Conservation (phyloP, 2,329 filamentous ascomycete genomes). For the Lachnellula subtilissima region DNA sequence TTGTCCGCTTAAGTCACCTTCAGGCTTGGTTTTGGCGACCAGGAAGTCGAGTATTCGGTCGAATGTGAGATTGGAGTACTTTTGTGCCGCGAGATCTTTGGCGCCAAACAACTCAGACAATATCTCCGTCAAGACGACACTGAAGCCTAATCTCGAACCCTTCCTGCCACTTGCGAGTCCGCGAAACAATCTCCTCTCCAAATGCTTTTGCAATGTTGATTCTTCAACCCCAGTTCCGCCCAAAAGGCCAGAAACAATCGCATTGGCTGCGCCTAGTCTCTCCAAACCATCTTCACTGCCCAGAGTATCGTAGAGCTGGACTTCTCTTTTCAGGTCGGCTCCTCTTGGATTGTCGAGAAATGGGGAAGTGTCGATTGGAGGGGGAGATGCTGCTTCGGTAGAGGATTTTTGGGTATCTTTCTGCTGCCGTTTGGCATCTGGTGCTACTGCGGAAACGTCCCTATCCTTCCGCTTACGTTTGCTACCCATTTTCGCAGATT, state of each 20-base stretch:
- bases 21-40: slow-evolving; percentile 50
- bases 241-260: slow-evolving; percentile 52
- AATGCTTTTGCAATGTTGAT: slow-evolving; percentile 50
- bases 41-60: slow-evolving; percentile 50
- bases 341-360: slow-evolving; percentile 50
- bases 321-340: slow-evolving; percentile 54
- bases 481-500: slow-evolving; percentile 33
- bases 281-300: slow-evolving; percentile 54
- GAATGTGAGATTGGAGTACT: slow-evolving; percentile 54
- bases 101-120: slow-evolving; percentile 64
- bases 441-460: slow-evolving; percentile 16
- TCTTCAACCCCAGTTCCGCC: slow-evolving; percentile 47
- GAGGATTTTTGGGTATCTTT: slow-evolving; percentile 13
- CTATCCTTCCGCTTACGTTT: slow-evolving; percentile 40
- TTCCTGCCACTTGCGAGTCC: slow-evolving; percentile 88
- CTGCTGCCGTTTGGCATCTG: slow-evolving; percentile 26
- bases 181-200: slow-evolving; percentile 69
- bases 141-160: slow-evolving; percentile 83
- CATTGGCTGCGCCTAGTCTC: slow-evolving; percentile 54
- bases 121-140: slow-evolving; percentile 79
- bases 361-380: slow-evolving; percentile 28
- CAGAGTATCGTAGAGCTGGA: slow-evolving; percentile 55
- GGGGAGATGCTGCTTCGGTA: slow-evolving; percentile 5
- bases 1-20: slow-evolving; percentile 54
- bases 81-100: slow-evolving; percentile 37